Evolutionary conservation across 2,329 filamentous ascomycete species (phyloP).

Genomic region (Monilinia vaccinii-corymbosi): DNA sequence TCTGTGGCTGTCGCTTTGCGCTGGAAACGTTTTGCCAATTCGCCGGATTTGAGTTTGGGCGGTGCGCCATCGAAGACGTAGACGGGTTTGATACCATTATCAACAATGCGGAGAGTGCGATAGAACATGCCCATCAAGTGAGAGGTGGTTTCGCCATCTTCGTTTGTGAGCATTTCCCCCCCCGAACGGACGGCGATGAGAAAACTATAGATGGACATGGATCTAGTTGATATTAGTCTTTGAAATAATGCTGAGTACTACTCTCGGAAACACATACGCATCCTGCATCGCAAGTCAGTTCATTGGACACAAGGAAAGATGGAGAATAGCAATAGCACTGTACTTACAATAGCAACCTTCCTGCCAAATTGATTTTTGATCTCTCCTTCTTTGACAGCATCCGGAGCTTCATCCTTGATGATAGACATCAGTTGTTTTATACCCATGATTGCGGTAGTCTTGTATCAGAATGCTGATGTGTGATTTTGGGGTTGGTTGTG

Average conservation of each 20-base stretch:
- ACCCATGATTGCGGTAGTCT: conserved; percentile 39
- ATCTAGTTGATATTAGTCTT: conserved; percentile 41
- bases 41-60: conserved; percentile 94
- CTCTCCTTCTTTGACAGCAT: conserved; percentile 89
- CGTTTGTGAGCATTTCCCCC: conserved; percentile 91
- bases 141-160: conserved; percentile 91
- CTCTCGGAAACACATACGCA: conserved; percentile 37
- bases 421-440: conserved; percentile 70
- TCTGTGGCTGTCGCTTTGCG: conserved; percentile 90
- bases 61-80: conserved; percentile 97
- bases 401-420: conserved; percentile 88
- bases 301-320: not conserved
- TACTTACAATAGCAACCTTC: conserved; percentile 88
- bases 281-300: conserved; percentile 36
- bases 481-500: conserved; percentile 2
- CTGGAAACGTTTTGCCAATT: conserved; percentile 91
- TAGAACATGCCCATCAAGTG: conserved; percentile 99
- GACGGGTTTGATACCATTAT: conserved; percentile 96
- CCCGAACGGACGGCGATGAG: conserved; percentile 95
- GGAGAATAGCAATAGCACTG: not conserved
- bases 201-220: conserved; percentile 99
- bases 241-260: not conserved
- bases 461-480: not conserved
- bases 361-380: conserved; percentile 99
- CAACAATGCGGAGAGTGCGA: conserved; percentile 92